Base-by-base conservation (phyloP, 2,329 filamentous ascomycete genomes). In the Ceratocystis albifundus region DNA sequence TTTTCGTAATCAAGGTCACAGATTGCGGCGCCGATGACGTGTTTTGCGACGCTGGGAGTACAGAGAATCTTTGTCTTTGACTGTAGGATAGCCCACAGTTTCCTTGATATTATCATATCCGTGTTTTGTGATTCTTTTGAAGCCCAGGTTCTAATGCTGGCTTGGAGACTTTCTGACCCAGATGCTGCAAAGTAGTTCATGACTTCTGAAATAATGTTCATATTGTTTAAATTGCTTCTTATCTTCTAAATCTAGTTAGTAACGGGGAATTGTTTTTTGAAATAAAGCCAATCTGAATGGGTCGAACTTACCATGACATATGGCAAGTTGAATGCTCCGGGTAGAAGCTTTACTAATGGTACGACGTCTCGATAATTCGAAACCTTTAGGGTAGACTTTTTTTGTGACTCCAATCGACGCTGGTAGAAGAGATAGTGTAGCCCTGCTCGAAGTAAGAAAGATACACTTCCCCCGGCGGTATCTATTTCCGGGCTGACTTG, bases 371-470 rank as follows among this genome's bases (percentile, higher is more conserved):
- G 66, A n/a, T 20, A 10, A 28, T 64, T 65, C 6, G 44, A 73
- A 72, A 65, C 70, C 72, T 53, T 67, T 41, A 62, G 20, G 30
- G 22, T 62, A 22, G 28, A 25, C 36, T 12, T 3, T 15, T 41
- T 41, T 41, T 41, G 36, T 41, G 36, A 3, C 20, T 44, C 22
- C 57, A 57, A 46, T 17, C 30, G 64, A 20, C 64, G 63, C 25
- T 28, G 46, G n/a, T 41, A 45, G 41, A 68, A 68, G 17, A 63
- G 20, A 62, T 50, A 55, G 32, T 32, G 61, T 28, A 68, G 15
- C 12, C 41, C 50, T 36, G 46, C 28, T 20, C 10, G 62, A n/a
- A 68, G 22, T n/a, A 68, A 57, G 22, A 61, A 32, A 41, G 63
- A 25, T 32, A 68, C 17, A 32, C 48, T 53, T 28, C 17, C n/a